phyloP scores from a whole-genome alignment of 805 yeast species.

The Teunomyces tritomae region DNA sequence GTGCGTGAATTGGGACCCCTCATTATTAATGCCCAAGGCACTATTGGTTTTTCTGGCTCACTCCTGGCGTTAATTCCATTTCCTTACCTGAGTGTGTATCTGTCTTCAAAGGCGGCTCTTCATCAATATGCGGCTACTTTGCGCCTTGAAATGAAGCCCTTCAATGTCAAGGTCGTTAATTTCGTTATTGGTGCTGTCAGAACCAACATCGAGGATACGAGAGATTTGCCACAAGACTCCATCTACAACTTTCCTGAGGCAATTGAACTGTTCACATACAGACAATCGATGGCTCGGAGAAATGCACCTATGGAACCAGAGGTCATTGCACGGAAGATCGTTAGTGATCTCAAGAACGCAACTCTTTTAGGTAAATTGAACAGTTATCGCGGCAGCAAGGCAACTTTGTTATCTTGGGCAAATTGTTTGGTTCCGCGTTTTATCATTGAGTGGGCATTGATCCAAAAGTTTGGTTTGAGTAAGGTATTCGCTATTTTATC shows the following conservation, averaged over 20 bases:
- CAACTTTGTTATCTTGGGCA: slow-evolving; percentile 25
- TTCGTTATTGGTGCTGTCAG: slow-evolving; percentile 74
- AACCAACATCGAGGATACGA: slow-evolving; percentile 66
- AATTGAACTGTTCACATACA: slow-evolving; percentile 42
- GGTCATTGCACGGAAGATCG: slow-evolving; percentile 54
- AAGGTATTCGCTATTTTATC: slow-evolving; percentile 22
- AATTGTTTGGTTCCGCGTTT: slow-evolving; percentile 43
- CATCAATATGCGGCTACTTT: slow-evolving; percentile 66
- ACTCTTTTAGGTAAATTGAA: slow-evolving; percentile 43
- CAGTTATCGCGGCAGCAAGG: slow-evolving; percentile 54
- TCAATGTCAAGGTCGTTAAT: slow-evolving; percentile 68
- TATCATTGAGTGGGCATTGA: slow-evolving; percentile 40
- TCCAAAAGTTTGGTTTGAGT: slow-evolving; percentile 32
- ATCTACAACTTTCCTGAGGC: slow-evolving; percentile 53
- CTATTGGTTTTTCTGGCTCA: slow-evolving; percentile 73
- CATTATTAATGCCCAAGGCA: slow-evolving; percentile 64
- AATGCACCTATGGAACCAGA: slow-evolving; percentile 60
- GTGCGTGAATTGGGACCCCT: slow-evolving; percentile 55
- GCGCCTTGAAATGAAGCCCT: slow-evolving; percentile 66
- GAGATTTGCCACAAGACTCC: slow-evolving; percentile 57
- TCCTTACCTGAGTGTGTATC: slow-evolving; percentile 68
- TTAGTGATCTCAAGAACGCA: slow-evolving; percentile 43
- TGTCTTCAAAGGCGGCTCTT: slow-evolving; percentile 72
- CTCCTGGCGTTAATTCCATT: slow-evolving; percentile 62
- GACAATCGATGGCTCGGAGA: slow-evolving; percentile 59